Evolutionary conservation across 2,329 filamentous ascomycete genomes (phyloP).

Genomic region (Pseudogymnoascus sp.): DNA sequence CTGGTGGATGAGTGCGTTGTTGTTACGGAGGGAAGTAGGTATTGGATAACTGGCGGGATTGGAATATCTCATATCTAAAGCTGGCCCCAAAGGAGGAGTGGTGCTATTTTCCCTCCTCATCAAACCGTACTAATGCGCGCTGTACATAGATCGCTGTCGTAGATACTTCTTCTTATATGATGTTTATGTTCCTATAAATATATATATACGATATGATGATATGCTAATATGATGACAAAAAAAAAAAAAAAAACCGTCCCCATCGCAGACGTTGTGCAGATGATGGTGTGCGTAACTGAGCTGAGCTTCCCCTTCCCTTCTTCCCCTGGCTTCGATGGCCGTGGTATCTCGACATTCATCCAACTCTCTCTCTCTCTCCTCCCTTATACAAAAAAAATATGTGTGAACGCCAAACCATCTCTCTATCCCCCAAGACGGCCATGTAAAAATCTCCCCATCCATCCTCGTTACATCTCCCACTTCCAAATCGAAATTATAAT

Average conservation of each 20-base stretch:
- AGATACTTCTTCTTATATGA: too few species aligned
- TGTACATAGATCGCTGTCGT: too few species aligned
- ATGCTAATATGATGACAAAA: background rate
- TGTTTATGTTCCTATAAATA: background rate
- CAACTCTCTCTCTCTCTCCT: background rate
- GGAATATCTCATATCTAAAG: too few species aligned
- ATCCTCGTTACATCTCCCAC: background rate
- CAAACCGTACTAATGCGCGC: too few species aligned
- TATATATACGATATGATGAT: background rate
- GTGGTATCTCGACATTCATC: constrained; percentile 1
- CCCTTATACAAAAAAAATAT: background rate
- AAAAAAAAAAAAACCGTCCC: background rate
- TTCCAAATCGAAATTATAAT: background rate
- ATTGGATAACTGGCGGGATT: too few species aligned
- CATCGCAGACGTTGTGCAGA: background rate
- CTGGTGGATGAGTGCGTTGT: too few species aligned
- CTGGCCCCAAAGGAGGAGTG: too few species aligned
- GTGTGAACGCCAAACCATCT: background rate
- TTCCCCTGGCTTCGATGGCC: background rate
- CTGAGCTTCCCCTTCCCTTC: constrained; percentile 1
- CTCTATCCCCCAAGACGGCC: background rate
- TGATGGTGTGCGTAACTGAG: background rate
- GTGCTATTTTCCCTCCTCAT: too few species aligned
- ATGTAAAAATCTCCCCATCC: background rate
- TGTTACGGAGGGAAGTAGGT: too few species aligned